Percentiles rank a stretch among this genome's conserved stretches.
These are phyloP conservation scores for Skeletonema marinoi DNA, from an alignment of 108 stramenopile species.

Conservation along the genomic window DNA sequence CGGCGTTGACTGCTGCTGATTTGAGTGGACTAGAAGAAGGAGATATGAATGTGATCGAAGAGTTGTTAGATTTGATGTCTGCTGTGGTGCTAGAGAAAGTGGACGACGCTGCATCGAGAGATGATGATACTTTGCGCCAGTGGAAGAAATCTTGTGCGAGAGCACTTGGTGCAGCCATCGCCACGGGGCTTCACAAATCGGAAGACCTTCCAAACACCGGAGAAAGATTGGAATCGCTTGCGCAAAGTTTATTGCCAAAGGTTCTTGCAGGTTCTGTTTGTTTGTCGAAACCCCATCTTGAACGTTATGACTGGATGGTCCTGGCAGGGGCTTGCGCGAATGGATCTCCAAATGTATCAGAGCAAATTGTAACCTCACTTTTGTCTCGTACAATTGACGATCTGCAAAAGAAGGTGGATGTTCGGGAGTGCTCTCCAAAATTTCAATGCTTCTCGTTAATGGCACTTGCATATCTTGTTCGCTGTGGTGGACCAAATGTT, in stretches of 20 bases:
- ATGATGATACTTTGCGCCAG: constrained; percentile 2
- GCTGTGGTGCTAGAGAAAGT: constrained; percentile 5
- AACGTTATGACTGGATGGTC: constrained; percentile 47
- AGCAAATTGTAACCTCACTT: constrained; percentile 30
- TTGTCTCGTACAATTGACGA: constrained; percentile 15
- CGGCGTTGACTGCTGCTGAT: constrained; percentile 45
- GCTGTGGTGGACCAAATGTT: constrained; percentile 40
- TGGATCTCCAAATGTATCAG: constrained; percentile 24
- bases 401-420: constrained; percentile 8
- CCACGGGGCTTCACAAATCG: constrained; percentile 11
- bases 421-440: not conserved
- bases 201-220: not conserved
- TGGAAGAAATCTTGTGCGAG: constrained; percentile 44
- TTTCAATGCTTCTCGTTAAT: constrained; percentile 19
- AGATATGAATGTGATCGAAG: constrained; percentile 13
- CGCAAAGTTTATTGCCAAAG: constrained; percentile 25
- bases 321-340: constrained; percentile 50
- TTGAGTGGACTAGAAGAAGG: constrained; percentile 27
- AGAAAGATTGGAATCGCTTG: constrained; percentile 12
- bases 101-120: not conserved
- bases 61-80: constrained; percentile 29
- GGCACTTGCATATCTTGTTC: constrained; percentile 44
- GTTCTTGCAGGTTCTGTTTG: constrained; percentile 5
- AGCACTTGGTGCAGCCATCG: constrained; percentile 39
- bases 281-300: not conserved